These are phyloP conservation scores for Rubus idaeus DNA, from an alignment of 306 rosid genomes.

Conservation along the genomic window DNA sequence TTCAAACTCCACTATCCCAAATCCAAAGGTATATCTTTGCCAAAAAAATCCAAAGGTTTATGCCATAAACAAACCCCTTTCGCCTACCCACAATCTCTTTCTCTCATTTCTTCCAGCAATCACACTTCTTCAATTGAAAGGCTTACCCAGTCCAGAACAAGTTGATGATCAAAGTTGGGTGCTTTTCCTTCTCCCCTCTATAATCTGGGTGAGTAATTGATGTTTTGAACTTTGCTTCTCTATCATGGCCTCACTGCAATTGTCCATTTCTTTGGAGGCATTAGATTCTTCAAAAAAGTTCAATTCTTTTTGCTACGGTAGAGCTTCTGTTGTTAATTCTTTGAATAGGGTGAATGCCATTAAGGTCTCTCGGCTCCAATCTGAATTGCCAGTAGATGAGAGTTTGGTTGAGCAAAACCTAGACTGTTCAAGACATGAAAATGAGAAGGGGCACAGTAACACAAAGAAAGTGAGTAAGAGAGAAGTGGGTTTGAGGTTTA, in stretches of 20 bases:
- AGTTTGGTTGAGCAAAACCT: constrained; percentile 25
- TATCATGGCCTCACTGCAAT: constrained; percentile 61
- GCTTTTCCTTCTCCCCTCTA: neutral
- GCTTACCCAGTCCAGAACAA: neutral
- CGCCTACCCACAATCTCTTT: neutral
- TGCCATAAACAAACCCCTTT: constrained; percentile 10
- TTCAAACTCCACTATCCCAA: constrained; percentile 39
- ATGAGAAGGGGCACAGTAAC: constrained; percentile 30
- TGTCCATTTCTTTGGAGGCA: constrained; percentile 45
- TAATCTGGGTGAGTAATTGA: constrained; percentile 9
- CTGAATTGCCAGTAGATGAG: constrained; percentile 28
- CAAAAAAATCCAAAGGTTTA: constrained; percentile 16
- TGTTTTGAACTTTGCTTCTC: constrained; percentile 6
- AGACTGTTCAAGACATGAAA: constrained; percentile 22
- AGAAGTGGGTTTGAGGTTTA: constrained; percentile 33
- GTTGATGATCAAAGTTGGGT: neutral
- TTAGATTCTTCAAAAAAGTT: constrained; percentile 50
- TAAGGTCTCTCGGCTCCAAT: constrained; percentile 35
- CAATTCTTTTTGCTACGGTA: constrained; percentile 24
- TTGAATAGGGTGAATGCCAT: constrained; percentile 31
- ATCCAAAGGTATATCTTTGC: constrained; percentile 18
- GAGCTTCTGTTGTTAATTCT: constrained; percentile 39
- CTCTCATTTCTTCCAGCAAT: neutral
- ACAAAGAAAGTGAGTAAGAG: constrained; percentile 27
- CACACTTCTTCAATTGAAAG: neutral